Percentiles rank a stretch among this genome's conserved stretches.
These are phyloP conservation scores for Globisporangium iwayamae DNA, from an alignment of 352 stramenopile genomes.

Conservation along the genomic window DNA sequence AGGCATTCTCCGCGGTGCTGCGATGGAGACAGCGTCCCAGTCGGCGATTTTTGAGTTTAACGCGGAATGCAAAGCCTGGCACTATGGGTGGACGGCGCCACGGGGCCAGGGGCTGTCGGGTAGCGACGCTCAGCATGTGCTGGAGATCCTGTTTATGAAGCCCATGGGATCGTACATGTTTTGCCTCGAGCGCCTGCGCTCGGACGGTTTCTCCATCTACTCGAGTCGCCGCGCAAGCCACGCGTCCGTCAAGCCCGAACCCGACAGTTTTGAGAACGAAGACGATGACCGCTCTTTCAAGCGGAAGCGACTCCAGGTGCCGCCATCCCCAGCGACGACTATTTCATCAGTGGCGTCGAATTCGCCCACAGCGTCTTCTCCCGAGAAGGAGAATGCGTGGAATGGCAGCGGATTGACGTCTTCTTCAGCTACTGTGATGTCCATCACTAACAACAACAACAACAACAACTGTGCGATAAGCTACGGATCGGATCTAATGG, in stretches of 20 bases:
- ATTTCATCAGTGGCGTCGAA: slow-evolving; percentile 22
- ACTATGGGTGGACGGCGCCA: slow-evolving; percentile 84
- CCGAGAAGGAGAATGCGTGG: slow-evolving; percentile 31
- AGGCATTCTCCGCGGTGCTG: slow-evolving; percentile 65
- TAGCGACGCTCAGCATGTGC: slow-evolving; percentile 71
- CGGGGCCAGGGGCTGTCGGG: slow-evolving; percentile 72
- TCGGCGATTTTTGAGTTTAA: slow-evolving; percentile 89
- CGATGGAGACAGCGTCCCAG: slow-evolving; percentile 75
- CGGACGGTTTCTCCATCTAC: slow-evolving; percentile 76
- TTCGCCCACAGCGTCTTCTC: slow-evolving; percentile 42
- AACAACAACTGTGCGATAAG: slow-evolving; percentile 12
- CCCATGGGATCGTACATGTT: slow-evolving; percentile 82
- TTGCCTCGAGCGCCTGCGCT: slow-evolving; percentile 71
- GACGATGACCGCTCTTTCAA: slow-evolving; percentile 47
- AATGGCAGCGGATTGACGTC: background rate
- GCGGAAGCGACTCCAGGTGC: slow-evolving; percentile 46
- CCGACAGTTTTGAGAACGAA: slow-evolving; percentile 51
- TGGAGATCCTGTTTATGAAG: slow-evolving; percentile 83
- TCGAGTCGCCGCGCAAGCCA: slow-evolving; percentile 72
- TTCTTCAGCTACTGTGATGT: background rate
- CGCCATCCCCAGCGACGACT: slow-evolving; percentile 31
- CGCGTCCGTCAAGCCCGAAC: slow-evolving; percentile 46
- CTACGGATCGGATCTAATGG: slow-evolving; percentile 18
- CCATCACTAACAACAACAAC: background rate
- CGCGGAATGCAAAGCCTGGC: slow-evolving; percentile 84